Conservation (phyloP, 306 rosid species). For the Trichosanthes truncata region DNA sequence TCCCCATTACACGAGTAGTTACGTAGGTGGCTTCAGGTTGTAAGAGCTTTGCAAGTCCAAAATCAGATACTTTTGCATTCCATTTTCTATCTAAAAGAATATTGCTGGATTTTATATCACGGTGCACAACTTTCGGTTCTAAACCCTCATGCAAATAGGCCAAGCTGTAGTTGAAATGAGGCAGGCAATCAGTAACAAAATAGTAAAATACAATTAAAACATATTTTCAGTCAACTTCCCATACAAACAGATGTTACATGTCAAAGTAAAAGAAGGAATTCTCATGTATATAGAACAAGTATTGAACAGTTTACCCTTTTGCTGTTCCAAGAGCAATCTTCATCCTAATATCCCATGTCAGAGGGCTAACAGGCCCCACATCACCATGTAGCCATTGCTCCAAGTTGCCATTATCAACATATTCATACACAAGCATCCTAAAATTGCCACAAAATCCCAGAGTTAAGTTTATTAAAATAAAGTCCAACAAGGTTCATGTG, state of each 20-base stretch:
- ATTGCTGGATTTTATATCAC: constrained; percentile 91
- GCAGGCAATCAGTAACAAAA: constrained; percentile 1
- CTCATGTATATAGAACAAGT: neutral
- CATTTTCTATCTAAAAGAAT: constrained; percentile 87
- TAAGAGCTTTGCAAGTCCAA: constrained; percentile 93
- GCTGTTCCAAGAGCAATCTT: constrained; percentile 81
- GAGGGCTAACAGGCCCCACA: constrained; percentile 78
- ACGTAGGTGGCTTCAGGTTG: constrained; percentile 77
- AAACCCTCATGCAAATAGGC: constrained; percentile 94
- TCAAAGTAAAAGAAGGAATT: constrained; percentile 2
- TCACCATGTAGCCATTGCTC: constrained; percentile 99
- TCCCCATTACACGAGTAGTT: constrained; percentile 97
- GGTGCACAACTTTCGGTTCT: constrained; percentile 97
- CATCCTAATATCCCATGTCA: constrained; percentile 89
- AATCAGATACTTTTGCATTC: constrained; percentile 89
- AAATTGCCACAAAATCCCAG: constrained; percentile 2
- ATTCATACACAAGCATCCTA: constrained; percentile 96
- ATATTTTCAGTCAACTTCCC: neutral
- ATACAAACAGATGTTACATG: neutral
- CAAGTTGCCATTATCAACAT: constrained; percentile 84
- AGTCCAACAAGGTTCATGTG: neutral
- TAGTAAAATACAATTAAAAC: neutral
- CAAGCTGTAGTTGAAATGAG: constrained; percentile 41
- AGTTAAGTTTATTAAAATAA: neutral
- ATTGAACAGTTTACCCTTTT: constrained; percentile 53